These are phyloP conservation scores for Metschnikowia lachancei DNA, from an alignment of 805 yeast species.

Conservation along the genomic window DNA sequence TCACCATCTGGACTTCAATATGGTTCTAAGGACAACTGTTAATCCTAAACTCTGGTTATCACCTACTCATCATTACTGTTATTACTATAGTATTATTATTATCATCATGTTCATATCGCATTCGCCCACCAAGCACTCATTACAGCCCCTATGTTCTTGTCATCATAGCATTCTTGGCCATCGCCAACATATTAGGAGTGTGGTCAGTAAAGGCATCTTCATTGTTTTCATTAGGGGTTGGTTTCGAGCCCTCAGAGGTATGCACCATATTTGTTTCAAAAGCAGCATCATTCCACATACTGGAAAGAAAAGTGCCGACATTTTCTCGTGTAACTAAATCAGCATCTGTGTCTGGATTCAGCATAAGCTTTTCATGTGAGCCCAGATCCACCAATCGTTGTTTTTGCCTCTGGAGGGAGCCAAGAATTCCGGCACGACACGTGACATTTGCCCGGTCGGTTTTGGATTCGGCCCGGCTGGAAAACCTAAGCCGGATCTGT, in stretches of 20 bases:
- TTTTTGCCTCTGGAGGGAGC: slow-evolving; percentile 3
- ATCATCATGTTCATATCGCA: too few relatives aligned
- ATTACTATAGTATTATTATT: too few relatives aligned
- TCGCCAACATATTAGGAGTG: background rate
- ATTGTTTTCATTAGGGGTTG: too few relatives aligned
- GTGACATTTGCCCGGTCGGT: background rate
- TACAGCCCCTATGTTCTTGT: background rate
- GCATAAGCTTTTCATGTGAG: too few relatives aligned
- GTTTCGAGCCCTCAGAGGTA: background rate
- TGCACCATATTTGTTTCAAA: background rate
- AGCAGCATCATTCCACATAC: slow-evolving; percentile 7
- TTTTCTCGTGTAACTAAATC: slow-evolving; percentile 1
- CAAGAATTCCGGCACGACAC: slow-evolving; percentile 10
- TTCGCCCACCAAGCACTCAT: background rate
- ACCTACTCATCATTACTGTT: too few relatives aligned
- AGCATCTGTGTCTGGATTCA: background rate
- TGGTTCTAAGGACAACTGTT: too few relatives aligned
- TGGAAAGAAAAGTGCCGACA: slow-evolving; percentile 4
- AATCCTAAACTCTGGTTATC: too few relatives aligned
- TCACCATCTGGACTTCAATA: too few relatives aligned
- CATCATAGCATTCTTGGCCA: slow-evolving; percentile 9
- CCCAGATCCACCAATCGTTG: background rate
- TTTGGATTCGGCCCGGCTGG: slow-evolving; percentile 8
- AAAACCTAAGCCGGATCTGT: slow-evolving; percentile 35
- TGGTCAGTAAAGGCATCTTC: background rate